Evolutionary conservation across 2,329 filamentous ascomycete genomes (phyloP), one percentile per base, ranked within the genome.

Genomic region (Cercospora beticola): DNA sequence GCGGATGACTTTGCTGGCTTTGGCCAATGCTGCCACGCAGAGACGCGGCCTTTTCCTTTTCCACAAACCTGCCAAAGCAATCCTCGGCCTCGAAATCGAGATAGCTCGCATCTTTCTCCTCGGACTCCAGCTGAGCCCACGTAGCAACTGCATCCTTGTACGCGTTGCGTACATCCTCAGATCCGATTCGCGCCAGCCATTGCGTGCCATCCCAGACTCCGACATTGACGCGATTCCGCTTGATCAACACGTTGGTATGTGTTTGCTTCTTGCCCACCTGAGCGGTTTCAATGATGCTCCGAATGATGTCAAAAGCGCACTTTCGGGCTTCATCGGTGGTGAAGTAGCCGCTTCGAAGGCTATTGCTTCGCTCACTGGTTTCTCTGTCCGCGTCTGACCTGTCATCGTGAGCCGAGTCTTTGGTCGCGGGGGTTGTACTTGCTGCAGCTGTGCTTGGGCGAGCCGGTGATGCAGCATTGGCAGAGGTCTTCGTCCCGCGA

Each of bases 171-270:
- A 98, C 93, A 33, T 88, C 85, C 33, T 88, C 88, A 74, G 94
- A 90, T 0, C 88, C 85, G 75, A 97, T 94, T 43, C 91, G 89
- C 21, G 98, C 82, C 56, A 98, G 87, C 92, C 93, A 97, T 70
- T 97, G 93, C 0, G 94, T 97, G n/a, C 92, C 93, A 79, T 98
- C 94, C 95, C 95, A 99, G 0, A 94, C 91, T 65, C 91, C 87
- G 8, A 97, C 85, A 23, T 0, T 92, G 89, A 95, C 86, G 31
- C 87, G 87, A 28, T 79, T 81, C 84, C 85, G 77, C n/a, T 67
- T 72, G 33, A 70, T 74, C 21, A 68, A 67, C n/a, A 65, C 67
- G 16, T 75, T 71, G 66, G 72, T 65, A 57, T 70, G 26, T 60
- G 66, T 49, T 71, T 68, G 54, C 62, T 69, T 54, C 60, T 68